phyloP scores from a whole-genome alignment of 2,329 filamentous ascomycete species.

The Aplosporella prunicola region DNA sequence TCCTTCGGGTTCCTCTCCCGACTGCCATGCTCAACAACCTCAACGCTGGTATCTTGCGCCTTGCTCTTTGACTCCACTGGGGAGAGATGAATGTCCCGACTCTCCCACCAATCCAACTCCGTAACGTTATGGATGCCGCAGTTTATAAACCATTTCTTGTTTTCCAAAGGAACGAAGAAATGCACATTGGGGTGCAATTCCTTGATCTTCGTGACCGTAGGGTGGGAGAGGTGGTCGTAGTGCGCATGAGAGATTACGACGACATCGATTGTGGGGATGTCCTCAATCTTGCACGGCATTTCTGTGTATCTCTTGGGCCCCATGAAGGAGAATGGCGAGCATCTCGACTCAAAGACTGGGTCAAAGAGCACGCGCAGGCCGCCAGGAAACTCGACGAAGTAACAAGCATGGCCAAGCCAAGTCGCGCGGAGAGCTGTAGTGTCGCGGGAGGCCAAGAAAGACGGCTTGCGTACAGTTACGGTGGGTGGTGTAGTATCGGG shows the following conservation, averaged over 20 bases:
- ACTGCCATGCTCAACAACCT: conserved; percentile 11
- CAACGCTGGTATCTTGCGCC: conserved; percentile 5
- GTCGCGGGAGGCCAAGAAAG: conserved; percentile 54
- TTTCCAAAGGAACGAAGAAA: conserved; percentile 78
- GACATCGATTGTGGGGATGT: conserved; percentile 67
- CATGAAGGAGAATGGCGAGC: conserved; percentile 62
- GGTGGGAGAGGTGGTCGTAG: conserved; percentile 82
- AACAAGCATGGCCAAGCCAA: conserved; percentile 93
- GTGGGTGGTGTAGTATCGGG: conserved; percentile 58
- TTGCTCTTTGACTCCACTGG: conserved; percentile 13
- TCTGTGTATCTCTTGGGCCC: conserved; percentile 72
- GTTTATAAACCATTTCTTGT: conserved; percentile 70
- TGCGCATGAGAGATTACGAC: conserved; percentile 80
- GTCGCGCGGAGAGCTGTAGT: conserved; percentile 64
- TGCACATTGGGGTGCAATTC: conserved; percentile 66
- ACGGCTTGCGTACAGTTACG: conserved; percentile 56
- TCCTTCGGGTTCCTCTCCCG: conserved; percentile 16
- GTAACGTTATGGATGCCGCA: conserved; percentile 67
- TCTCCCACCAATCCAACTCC: conserved; percentile 94
- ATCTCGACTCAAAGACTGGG: conserved; percentile 83
- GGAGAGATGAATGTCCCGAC: conserved; percentile 38
- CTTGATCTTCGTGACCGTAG: conserved; percentile 61
- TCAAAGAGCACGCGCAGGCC: conserved; percentile 87
- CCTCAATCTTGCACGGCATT: conserved; percentile 63
- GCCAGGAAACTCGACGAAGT: conserved; percentile 79